phyloP scores from a whole-genome alignment of 2,329 filamentous ascomycete species.

The Triangularia setosa region DNA sequence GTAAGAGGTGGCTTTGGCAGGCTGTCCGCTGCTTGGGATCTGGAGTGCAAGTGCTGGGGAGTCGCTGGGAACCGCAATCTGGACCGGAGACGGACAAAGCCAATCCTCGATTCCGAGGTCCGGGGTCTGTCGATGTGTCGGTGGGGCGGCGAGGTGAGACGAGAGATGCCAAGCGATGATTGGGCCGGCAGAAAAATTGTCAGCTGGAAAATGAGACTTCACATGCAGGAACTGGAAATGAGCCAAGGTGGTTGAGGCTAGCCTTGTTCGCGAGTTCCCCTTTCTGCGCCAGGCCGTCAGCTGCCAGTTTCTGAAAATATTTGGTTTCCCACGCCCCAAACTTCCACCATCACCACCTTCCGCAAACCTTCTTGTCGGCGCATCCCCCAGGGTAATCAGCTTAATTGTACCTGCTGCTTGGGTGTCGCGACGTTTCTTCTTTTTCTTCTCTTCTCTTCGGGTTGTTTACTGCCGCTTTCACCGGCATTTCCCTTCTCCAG shows the following conservation, averaged over 20 bases:
- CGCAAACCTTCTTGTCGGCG: constrained; percentile 18
- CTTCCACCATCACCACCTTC: constrained; percentile 14
- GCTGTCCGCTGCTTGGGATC: background rate
- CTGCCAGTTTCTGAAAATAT: constrained; percentile 24
- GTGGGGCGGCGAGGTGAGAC: constrained; percentile 7
- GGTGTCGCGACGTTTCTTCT: constrained; percentile 24
- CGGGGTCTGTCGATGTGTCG: constrained; percentile 14
- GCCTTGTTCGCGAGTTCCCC: constrained; percentile 20
- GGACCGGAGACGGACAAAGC: background rate
- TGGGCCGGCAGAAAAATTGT: constrained; percentile 22
- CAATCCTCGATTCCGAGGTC: constrained; percentile 13
- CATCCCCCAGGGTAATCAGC: constrained; percentile 16
- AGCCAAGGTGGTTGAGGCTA: constrained; percentile 17
- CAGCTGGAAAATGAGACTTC: constrained; percentile 20
- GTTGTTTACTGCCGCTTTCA: constrained; percentile 23
- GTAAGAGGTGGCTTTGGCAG: background rate
- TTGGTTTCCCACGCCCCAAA: constrained; percentile 17
- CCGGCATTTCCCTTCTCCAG: background rate
- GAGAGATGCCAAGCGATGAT: constrained; percentile 17
- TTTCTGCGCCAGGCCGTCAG: constrained; percentile 18
- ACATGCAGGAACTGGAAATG: constrained; percentile 31
- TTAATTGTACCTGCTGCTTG: constrained; percentile 21
- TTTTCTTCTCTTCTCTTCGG: constrained; percentile 24
- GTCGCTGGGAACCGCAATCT: background rate
- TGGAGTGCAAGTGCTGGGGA: background rate